phyloP scores from a whole-genome alignment of 129 eudicot species.

The Gnaphalium uliginosum region DNA sequence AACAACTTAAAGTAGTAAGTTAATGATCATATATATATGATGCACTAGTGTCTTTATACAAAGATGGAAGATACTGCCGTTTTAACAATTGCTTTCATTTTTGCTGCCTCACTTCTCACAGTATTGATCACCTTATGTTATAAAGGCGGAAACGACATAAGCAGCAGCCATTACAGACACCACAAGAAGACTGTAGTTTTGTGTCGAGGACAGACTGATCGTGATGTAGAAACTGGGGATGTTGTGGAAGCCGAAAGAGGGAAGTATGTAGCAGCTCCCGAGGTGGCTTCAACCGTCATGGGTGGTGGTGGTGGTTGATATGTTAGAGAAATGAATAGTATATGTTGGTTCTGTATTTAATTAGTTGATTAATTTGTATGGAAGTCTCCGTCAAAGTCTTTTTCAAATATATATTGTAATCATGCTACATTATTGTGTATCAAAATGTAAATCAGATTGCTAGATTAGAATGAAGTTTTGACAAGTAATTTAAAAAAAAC shows the following conservation, averaged over 20 bases:
- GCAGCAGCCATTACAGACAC: not conserved
- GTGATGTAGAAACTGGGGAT: constrained; percentile 22
- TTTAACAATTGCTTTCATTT: constrained; percentile 28
- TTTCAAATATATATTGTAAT: not conserved
- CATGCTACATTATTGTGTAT: not conserved
- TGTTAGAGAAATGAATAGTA: constrained; percentile 18
- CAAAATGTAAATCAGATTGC: not conserved
- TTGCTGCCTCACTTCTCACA: constrained; percentile 27
- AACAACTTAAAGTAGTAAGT: constrained; percentile 15
- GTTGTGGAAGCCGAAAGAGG: not conserved
- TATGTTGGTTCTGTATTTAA: not conserved
- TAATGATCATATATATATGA: constrained; percentile 12
- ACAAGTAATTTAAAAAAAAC: no score
- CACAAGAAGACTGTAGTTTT: not conserved
- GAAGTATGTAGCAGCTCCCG: constrained; percentile 19
- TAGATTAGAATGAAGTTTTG: not conserved
- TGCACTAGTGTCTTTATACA: not conserved
- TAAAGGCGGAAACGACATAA: constrained; percentile 14
- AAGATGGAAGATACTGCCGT: not conserved
- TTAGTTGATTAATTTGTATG: not conserved
- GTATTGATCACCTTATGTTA: constrained; percentile 36
- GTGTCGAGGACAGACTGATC: not conserved
- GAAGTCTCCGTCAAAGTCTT: not conserved
- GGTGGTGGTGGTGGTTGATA: constrained; percentile 14
- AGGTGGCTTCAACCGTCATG: constrained; percentile 7